phyloP scores from a whole-genome alignment of 208 protist species.

The Porcisia deanei region DNA sequence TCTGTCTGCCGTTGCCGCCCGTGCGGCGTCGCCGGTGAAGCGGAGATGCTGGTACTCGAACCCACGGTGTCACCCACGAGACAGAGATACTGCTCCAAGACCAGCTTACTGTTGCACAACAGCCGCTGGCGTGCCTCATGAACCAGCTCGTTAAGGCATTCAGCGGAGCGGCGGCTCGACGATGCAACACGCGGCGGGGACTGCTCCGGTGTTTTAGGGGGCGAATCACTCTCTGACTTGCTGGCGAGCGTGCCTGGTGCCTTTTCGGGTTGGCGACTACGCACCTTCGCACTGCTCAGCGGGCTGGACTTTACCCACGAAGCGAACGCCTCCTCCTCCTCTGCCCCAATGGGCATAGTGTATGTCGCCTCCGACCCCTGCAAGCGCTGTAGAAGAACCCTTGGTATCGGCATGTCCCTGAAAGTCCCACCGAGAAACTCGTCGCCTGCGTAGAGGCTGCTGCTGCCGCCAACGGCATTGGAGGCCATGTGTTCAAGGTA shows the following conservation, averaged over 20 bases:
- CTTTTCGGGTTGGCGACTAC: conserved; percentile 6
- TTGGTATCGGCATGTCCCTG: conserved; percentile 46
- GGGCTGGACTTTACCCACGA: conserved; percentile 51
- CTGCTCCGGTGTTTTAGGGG: neutral
- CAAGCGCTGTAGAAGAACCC: conserved; percentile 31
- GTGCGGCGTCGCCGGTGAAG: conserved; percentile 16
- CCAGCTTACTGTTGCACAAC: conserved; percentile 61
- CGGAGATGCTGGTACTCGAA: conserved; percentile 28
- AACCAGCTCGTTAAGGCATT: conserved; percentile 36
- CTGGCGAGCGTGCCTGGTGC: neutral
- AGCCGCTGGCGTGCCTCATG: conserved; percentile 59
- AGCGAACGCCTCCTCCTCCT: conserved; percentile 42
- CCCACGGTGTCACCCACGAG: conserved; percentile 58
- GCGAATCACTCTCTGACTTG: neutral
- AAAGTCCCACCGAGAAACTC: conserved; percentile 47
- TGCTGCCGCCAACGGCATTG: conserved; percentile 60
- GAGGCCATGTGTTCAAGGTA: conserved; percentile 49
- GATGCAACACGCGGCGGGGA: neutral
- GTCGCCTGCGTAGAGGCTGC: conserved; percentile 55
- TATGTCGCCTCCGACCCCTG: conserved; percentile 52
- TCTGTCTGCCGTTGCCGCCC: conserved; percentile 1
- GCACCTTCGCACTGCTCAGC: conserved; percentile 45
- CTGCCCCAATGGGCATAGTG: conserved; percentile 27
- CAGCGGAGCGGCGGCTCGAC: conserved; percentile 21
- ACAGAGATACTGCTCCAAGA: conserved; percentile 55